Conservation (phyloP, 1,139 yeast genomes). For the Pichia sp. region DNA sequence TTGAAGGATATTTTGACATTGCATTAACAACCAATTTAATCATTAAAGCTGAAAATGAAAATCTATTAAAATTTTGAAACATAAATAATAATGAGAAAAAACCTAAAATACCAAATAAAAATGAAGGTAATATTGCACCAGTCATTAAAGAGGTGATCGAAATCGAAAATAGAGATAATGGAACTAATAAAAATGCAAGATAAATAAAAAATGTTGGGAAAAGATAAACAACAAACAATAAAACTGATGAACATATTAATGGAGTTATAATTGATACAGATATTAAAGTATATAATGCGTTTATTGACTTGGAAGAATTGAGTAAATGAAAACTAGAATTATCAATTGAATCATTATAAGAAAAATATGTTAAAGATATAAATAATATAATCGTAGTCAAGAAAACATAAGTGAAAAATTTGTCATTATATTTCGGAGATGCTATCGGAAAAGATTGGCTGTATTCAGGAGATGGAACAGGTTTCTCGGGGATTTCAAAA, state of each 20-base stretch:
- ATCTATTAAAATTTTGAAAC: constrained; percentile 21
- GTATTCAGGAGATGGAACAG: constrained; percentile 38
- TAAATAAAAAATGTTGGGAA: constrained; percentile 26
- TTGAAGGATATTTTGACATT: constrained; percentile 67
- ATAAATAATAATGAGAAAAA: constrained; percentile 20
- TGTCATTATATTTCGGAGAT: constrained; percentile 67
- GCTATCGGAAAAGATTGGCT: constrained; percentile 62
- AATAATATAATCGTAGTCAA: constrained; percentile 32
- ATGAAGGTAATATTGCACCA: constrained; percentile 18
- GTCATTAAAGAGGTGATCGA: constrained; percentile 18
- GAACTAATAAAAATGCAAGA: constrained; percentile 24
- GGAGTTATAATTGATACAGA: constrained; percentile 20
- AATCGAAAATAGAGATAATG: constrained; percentile 22
- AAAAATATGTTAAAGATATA: constrained; percentile 9
- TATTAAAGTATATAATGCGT: constrained; percentile 14
- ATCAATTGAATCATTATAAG: no score
- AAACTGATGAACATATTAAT: constrained; percentile 16
- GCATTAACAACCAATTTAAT: constrained; percentile 72
- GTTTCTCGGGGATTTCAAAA: constrained; percentile 27
- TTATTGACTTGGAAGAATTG: constrained; percentile 12
- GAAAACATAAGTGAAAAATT: constrained; percentile 65
- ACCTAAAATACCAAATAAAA: constrained; percentile 18
- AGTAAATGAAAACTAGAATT: no score
- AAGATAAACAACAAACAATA: constrained; percentile 21
- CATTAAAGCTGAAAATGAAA: constrained; percentile 61